Conservation (phyloP, 176 grass and related monocot species). For the Bonia amplexicaulis region DNA sequence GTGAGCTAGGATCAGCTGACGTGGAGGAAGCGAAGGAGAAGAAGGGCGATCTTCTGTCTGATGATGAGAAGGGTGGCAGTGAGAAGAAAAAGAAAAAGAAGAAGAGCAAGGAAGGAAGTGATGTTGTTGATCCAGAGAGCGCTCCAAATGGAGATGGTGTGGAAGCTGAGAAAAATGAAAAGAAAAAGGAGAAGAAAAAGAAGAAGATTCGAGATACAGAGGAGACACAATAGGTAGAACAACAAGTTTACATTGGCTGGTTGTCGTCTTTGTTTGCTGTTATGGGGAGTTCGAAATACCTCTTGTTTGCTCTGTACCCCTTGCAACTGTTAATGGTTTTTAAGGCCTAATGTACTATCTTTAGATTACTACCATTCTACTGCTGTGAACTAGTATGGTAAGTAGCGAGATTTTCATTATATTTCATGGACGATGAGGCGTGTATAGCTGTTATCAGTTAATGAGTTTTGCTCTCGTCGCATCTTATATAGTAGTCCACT, state of each 20-base stretch:
- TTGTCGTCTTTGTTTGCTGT: not conserved
- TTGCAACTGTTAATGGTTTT: not conserved
- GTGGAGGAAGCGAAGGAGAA: constrained; percentile 27
- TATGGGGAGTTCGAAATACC: constrained; percentile 5
- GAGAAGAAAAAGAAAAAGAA: constrained; percentile 82
- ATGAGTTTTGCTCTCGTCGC: constrained; percentile 1
- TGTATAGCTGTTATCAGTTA: constrained; percentile 10
- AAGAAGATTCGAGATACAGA: constrained; percentile 63
- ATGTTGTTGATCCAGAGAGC: constrained; percentile 3
- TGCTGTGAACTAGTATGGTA: constrained; percentile 4
- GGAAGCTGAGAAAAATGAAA: constrained; percentile 58
- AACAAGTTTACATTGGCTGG: not conserved
- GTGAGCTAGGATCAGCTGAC: constrained; percentile 31
- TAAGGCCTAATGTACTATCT: constrained; percentile 12
- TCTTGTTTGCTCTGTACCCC: constrained; percentile 10
- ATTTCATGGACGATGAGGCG: not conserved
- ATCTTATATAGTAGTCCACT: not conserved
- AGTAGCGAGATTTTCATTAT: not conserved
- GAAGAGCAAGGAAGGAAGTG: constrained; percentile 56
- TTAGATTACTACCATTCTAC: constrained; percentile 23
- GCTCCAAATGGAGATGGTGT: not conserved
- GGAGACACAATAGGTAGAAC: constrained; percentile 19
- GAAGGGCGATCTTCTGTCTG: constrained; percentile 21
- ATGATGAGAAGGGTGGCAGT: constrained; percentile 38
- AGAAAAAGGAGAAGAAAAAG: constrained; percentile 85